Base-by-base conservation (phyloP, 805 yeast genomes). In the Wickerhamomyces ciferrii region DNA sequence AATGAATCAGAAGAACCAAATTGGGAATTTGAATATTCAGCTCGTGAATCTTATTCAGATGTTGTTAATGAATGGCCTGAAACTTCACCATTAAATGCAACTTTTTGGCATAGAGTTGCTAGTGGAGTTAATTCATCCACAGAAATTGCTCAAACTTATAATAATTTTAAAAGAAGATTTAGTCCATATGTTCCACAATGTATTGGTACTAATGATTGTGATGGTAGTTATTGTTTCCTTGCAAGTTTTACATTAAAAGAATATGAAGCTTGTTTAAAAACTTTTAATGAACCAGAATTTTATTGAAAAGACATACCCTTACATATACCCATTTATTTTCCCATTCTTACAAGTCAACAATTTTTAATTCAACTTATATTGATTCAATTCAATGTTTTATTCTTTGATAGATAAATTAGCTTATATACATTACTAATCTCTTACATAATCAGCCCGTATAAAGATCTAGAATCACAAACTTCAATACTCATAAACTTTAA, bases 11-110 rank as follows among this genome's bases (percentile, higher is more conserved):
- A 62, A 24, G 86, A 80, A 53, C 84, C 87, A 19, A 62, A 59
- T 21, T 84, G 90, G 91, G 60, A 69, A 46, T 74, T 70, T 48
- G 84, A 79, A 53, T 84, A 84, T 62, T 76, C 83, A 43, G 79
- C 88, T 1, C 73, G 91, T 61, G 79, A 75, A 2, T 65, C 71
- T 2, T 83, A 79, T 50, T 77, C 75, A 45, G 68, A 76, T 14
- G 60, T 72, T 13, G 63, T 66, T 5, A 61, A 10, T 4, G 59
- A 67, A 15, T 84, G 89, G 90, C 87, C 88, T 17, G 52, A 45
- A 11, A 10, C 31, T 10, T 27, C 31, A 27, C 31, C 31, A 27
- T 27, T 27, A 27, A 27, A 27, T 27, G 31, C 81, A 17, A 74
- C 80, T n/a, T 83, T 81, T 69, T 81, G 89, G 89, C 31, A 27